Base-by-base conservation (phyloP, 371 early-diverging fungal species). In the Mortierella sp. region DNA sequence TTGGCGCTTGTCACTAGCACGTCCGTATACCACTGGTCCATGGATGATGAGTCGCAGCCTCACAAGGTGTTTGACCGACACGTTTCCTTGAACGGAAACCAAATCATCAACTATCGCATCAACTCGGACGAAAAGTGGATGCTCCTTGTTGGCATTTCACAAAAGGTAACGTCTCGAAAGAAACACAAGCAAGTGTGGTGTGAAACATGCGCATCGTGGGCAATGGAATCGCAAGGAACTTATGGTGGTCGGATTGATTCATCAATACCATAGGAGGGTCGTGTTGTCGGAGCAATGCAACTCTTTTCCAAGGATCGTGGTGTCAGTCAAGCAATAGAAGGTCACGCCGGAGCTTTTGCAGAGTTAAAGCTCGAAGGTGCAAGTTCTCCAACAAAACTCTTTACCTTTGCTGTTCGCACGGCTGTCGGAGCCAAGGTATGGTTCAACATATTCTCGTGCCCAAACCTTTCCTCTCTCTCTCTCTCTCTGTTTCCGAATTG, bases 281-380 rank as follows among this genome's bases (percentile, higher is more conserved):
- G 97, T 54, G 95, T 98, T 39, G 96, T 90, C 3, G 99, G 99
- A 39, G 89, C 89, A 49, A 96, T 98, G 96, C 98, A 98, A 76
- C 88, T 98, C 34, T 98, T 90, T 79, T 94, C 95, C 65, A 93
- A 87, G 69, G 97, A 96, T 41, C 92, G 96, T 55, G 88, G 89
- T 25, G 96, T 96, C 58, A 93, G 94, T 73, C 98, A 98, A 79
- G 90, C 93, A 53, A 92, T 98, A 54, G 98, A 98, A 82, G 99
- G 97, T 28, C 98, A 98, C 71, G 96, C 97, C 45, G 97, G 94
- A 31, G 94, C 95, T 7, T 98, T 98, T 82, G 96, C 97, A 24
- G 92, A 95, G 40, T 69, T 98, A 49, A 87, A 82, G 60, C 67
- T 96, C 10, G 97, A 97, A 56, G 91, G 90, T 24, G 88, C 90